phyloP scores from a whole-genome alignment of 306 rosid genomes.

The Trifolium repens region DNA sequence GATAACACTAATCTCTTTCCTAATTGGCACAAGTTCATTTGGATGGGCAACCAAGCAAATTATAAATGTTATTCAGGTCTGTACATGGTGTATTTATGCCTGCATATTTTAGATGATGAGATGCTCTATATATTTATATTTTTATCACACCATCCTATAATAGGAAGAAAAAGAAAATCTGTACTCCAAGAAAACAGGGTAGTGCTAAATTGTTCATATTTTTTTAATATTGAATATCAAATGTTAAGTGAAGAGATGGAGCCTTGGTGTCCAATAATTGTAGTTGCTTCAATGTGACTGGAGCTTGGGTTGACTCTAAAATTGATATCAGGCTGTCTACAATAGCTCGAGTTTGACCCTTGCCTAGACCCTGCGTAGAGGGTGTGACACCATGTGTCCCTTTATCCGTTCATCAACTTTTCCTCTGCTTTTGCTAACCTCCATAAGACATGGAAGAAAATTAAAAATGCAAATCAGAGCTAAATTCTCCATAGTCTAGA shows the following conservation, averaged over 20 bases:
- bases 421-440: neutral
- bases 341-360: neutral
- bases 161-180: neutral
- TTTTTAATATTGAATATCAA: slow-evolving; percentile 28
- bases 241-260: neutral
- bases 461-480: neutral
- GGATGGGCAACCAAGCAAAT: slow-evolving; percentile 97
- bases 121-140: slow-evolving; percentile 9
- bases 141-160: slow-evolving; percentile 14
- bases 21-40: slow-evolving; percentile 63
- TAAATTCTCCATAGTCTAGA: neutral
- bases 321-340: neutral
- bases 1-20: slow-evolving; percentile 58
- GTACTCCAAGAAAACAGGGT: slow-evolving; percentile 6
- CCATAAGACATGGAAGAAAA: neutral
- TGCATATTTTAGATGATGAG: slow-evolving; percentile 25
- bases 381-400: neutral
- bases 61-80: slow-evolving; percentile 86
- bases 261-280: neutral
- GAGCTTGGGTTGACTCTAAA: neutral
- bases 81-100: slow-evolving; percentile 27
- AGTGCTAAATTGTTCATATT: slow-evolving; percentile 3
- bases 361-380: neutral
- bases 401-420: neutral
- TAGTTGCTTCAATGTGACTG: slow-evolving; percentile 1